These are phyloP conservation scores for Solanum tacnaense DNA, from an alignment of 257 asterid species.

Conservation along the genomic window DNA sequence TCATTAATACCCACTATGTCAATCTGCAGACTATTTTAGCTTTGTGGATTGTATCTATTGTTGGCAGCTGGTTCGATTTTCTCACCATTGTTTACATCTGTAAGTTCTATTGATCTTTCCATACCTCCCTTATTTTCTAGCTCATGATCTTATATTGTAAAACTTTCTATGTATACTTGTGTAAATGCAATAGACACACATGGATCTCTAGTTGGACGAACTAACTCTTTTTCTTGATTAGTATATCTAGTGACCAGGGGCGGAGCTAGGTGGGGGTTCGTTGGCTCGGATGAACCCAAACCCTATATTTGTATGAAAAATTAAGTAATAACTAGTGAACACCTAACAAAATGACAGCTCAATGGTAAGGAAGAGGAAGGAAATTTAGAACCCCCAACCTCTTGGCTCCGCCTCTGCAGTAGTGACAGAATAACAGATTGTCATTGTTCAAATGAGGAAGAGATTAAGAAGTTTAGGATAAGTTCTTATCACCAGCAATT, in stretches of 20 bases:
- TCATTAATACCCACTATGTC: neutral
- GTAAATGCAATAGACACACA: neutral
- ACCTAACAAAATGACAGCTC: neutral
- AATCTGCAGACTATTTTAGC: conserved; percentile 40
- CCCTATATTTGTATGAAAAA: neutral
- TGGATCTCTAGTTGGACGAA: neutral
- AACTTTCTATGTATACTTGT: neutral
- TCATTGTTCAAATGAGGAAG: neutral
- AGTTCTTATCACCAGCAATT: neutral
- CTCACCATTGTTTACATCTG: conserved; percentile 62
- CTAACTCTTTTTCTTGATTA: neutral
- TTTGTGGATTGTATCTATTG: conserved; percentile 48
- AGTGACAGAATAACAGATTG: neutral
- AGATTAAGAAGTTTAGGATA: neutral
- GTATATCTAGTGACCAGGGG: neutral
- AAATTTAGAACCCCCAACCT: neutral
- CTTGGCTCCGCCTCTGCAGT: neutral
- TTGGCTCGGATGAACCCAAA: too few relatives aligned
- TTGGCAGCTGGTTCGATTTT: conserved; percentile 89
- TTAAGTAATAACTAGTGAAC: neutral
- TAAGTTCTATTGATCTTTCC: conserved; percentile 20
- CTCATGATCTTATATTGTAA: neutral
- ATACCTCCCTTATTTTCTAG: neutral
- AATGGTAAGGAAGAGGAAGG: neutral
- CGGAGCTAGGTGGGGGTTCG: too few relatives aligned